A percentile compares a stretch with the other conserved stretches of the same genome.
Evolutionary conservation across 164 flowering plant genomes (phyloP).

Genomic region (Vitis cinerea): DNA sequence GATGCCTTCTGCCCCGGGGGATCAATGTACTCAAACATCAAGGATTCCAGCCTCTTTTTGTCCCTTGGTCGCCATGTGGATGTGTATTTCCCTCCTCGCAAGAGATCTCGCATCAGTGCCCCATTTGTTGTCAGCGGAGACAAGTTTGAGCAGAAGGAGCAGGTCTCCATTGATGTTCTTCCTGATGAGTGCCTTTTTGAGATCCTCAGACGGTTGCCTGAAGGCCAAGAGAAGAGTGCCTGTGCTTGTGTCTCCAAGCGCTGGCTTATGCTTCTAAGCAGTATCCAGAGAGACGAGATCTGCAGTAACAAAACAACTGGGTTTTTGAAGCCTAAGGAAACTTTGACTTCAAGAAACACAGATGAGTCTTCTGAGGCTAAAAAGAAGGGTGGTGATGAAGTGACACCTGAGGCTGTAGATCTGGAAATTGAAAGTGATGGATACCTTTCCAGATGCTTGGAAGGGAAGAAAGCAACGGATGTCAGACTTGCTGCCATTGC

Average conservation of each 20-base stretch:
- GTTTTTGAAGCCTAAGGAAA: conserved; percentile 10
- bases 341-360: background rate
- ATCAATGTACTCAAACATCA: conserved; percentile 42
- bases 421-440: conserved; percentile 47
- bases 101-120: conserved; percentile 57
- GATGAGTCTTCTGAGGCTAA: conserved; percentile 6
- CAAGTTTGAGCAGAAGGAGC: conserved; percentile 31
- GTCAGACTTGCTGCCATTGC: conserved; percentile 78
- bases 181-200: conserved; percentile 86
- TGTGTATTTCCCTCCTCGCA: conserved; percentile 40
- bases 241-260: conserved; percentile 75
- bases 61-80: conserved; percentile 53
- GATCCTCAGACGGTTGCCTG: conserved; percentile 62
- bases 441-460: conserved; percentile 62
- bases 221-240: conserved; percentile 51
- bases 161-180: conserved; percentile 57
- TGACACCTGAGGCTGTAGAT: conserved; percentile 17
- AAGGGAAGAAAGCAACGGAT: conserved; percentile 88
- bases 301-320: conserved; percentile 9
- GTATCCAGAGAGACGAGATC: conserved; percentile 42
- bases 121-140: conserved; percentile 41
- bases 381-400: conserved; percentile 8
- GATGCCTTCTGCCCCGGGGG: conserved; percentile 48
- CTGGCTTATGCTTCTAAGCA: conserved; percentile 70
- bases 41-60: conserved; percentile 43